Base-by-base conservation (phyloP, 139 green algal genomes). In the Coelastrella sp. region DNA sequence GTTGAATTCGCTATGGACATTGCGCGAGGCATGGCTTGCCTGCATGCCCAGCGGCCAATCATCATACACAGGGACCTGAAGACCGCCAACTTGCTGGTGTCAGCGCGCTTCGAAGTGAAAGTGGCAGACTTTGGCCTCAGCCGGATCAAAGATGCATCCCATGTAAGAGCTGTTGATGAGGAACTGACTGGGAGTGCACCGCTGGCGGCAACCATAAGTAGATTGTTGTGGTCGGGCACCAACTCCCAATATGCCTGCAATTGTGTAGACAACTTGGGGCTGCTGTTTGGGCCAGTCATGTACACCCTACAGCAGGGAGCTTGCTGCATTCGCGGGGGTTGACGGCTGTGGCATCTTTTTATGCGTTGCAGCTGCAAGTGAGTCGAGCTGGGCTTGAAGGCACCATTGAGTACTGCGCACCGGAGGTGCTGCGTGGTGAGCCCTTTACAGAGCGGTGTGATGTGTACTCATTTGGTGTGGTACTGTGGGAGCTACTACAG, bases 41-140 rank as follows among this genome's bases (percentile, higher is more conserved):
- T 95, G 82, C 93, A 95, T 84, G 91, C 92, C 12, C 93, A 95
- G 91, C 85, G 90, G 58, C 92, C 93, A 25, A 89, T 89, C 82
- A 92, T 95, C 87, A 93, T 95, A 35, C 93, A 95, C 87, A 68
- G 93, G 5, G 94, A 96, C 90, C 90, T 96, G 14, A 96, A 96
- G 85, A 90, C 92, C 0, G 92, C 93, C 61, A 96, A 96, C 85
- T 91, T 96, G 87, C 90, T 96, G 68, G 92, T 96, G 60, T 93
- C 87, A 8, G 93, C 92, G 14, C 87, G 92, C 27, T 94, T 95
- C 66, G 94, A 96, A 73, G 79, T 95, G 87, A 96, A 96, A 90
- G 92, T 94, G 49, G 92, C 91, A 4, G 94, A 96, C 90, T 95
- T 96, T 90, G 94, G 94, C 6, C 91, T 96, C 8, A 88, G 57